A percentile compares a stretch with the other conserved stretches of the same genome.
phyloP scores from a whole-genome alignment of 2,329 filamentous ascomycete genomes.

The Fusarium torulosum region DNA sequence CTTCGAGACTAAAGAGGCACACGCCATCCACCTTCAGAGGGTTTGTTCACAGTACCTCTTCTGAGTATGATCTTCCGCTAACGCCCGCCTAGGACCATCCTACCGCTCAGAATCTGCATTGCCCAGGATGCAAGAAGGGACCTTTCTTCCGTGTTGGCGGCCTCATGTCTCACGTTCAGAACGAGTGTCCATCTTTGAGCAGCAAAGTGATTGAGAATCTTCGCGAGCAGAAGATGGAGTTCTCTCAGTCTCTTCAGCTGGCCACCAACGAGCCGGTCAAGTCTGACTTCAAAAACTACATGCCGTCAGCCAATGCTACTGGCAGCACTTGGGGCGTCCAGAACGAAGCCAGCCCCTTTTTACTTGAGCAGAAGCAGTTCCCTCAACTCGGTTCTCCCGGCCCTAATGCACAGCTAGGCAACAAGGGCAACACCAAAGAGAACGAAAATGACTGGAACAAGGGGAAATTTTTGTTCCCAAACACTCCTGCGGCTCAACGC shows the following conservation, averaged over 20 bases:
- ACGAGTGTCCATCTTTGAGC: conserved; percentile 55
- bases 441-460: conserved; percentile 28
- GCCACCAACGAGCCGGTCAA: conserved; percentile 48
- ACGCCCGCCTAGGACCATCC: conserved; percentile 53
- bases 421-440: conserved; percentile 19
- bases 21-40: conserved; percentile 53
- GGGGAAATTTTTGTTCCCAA: conserved; percentile 42
- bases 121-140: conserved; percentile 59
- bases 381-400: conserved; percentile 25
- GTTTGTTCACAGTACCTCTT: conserved; percentile 43
- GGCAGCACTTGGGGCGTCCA: not conserved
- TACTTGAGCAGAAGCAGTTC: conserved; percentile 32
- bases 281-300: conserved; percentile 46
- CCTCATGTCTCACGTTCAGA: conserved; percentile 62
- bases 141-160: conserved; percentile 54
- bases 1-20: conserved; percentile 52
- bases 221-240: conserved; percentile 55
- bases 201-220: conserved; percentile 50
- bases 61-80: not conserved
- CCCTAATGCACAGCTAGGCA: not conserved
- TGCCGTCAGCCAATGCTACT: conserved; percentile 29
- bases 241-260: conserved; percentile 49
- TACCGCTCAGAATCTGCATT: conserved; percentile 57
- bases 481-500: conserved; percentile 38
- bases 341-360: conserved; percentile 13